Evolutionary conservation across 2,329 filamentous ascomycete genomes (phyloP).

Genomic region (Tetracladium maxilliforme): DNA sequence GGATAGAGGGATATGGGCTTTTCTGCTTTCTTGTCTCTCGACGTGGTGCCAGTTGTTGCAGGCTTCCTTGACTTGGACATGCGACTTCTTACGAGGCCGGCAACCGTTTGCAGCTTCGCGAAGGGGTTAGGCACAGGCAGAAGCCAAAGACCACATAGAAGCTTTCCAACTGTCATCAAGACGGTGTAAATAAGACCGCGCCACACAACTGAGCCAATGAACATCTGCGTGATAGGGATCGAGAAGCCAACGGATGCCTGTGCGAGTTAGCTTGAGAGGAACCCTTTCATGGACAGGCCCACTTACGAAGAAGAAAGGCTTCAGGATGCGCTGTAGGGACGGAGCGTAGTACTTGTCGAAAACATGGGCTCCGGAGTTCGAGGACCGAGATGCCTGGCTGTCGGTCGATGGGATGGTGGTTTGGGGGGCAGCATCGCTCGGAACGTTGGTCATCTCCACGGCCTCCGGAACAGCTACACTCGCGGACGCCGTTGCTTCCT

Average conservation of each 20-base stretch:
- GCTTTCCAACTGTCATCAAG: constrained; percentile 52
- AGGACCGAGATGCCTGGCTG: neutral
- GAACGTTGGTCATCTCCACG: neutral
- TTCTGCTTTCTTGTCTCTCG: constrained; percentile 15
- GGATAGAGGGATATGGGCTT: constrained; percentile 50
- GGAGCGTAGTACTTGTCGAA: constrained; percentile 25
- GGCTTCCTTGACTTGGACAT: constrained; percentile 3
- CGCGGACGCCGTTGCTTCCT: neutral
- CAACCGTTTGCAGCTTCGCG: neutral
- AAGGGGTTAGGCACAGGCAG: too few relatives aligned
- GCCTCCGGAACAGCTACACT: neutral
- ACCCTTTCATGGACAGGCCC: too few relatives aligned
- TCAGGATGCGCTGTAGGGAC: constrained; percentile 34
- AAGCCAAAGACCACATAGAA: constrained; percentile 45
- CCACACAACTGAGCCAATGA: constrained; percentile 49
- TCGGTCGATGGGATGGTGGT: neutral
- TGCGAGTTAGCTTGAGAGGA: constrained; percentile 2
- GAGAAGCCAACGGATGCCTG: constrained; percentile 58
- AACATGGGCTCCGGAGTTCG: constrained; percentile 4
- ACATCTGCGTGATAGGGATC: constrained; percentile 60
- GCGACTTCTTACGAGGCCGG: neutral
- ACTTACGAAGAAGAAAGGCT: constrained; percentile 55
- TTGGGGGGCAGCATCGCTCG: neutral
- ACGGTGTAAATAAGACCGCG: constrained; percentile 56
- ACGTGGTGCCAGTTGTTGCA: constrained; percentile 6